Conservation (phyloP, 495 filamentous ascomycete genomes). For the Aspergillus taichungensis region DNA sequence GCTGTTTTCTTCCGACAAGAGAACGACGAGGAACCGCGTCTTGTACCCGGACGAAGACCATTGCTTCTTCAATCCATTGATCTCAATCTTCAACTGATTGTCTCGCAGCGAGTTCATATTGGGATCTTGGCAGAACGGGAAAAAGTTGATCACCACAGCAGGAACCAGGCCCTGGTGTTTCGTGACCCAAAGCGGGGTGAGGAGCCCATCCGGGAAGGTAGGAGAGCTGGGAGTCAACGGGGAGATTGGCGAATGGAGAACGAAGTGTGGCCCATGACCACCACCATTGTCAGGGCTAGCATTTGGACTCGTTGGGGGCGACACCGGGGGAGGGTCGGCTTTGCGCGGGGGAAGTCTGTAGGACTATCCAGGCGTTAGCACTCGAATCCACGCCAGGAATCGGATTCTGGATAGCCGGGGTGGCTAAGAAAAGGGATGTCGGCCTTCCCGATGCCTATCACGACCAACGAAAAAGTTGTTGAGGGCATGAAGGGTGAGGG, state of each 20-base stretch:
- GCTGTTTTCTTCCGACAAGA: slow-evolving; percentile 60
- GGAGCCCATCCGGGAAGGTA: slow-evolving; percentile 78
- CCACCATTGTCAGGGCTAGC: slow-evolving; percentile 36
- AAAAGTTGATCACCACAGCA: slow-evolving; percentile 69
- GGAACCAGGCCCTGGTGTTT: slow-evolving; percentile 82
- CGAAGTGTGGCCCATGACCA: slow-evolving; percentile 30
- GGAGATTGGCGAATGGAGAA: slow-evolving; percentile 81
- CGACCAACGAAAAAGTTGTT: no score
- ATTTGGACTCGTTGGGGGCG: slow-evolving; percentile 40
- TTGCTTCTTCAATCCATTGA: slow-evolving; percentile 61
- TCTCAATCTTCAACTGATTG: slow-evolving; percentile 81
- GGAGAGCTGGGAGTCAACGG: slow-evolving; percentile 72
- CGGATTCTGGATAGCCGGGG: no score
- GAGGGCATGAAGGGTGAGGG: no score
- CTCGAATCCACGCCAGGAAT: not conserved
- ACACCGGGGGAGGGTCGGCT: slow-evolving; percentile 46
- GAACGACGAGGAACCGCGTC: slow-evolving; percentile 63
- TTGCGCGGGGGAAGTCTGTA: slow-evolving; percentile 56
- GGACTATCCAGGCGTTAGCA: slow-evolving; percentile 32
- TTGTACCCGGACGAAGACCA: slow-evolving; percentile 62
- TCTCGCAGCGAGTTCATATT: slow-evolving; percentile 64
- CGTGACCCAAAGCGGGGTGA: slow-evolving; percentile 69
- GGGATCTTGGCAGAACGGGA: slow-evolving; percentile 58
- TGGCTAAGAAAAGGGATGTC: no score
- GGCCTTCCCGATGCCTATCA: no score